Evolutionary conservation across 805 yeast species (phyloP).

Genomic region (Naumovozyma baii): DNA sequence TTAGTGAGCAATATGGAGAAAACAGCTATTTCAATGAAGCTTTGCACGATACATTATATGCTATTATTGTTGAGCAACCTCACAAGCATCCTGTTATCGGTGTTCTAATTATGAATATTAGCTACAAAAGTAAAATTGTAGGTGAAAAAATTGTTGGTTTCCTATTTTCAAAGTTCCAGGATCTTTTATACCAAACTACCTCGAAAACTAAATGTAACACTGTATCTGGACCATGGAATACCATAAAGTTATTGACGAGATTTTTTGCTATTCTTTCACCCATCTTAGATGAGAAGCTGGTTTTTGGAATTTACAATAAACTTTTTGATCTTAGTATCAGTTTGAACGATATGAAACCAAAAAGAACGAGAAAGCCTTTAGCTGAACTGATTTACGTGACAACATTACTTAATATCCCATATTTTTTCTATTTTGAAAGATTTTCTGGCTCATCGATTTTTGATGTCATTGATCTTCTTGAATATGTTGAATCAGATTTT

Average conservation of each 20-base stretch:
- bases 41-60: conserved; percentile 48
- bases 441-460: conserved; percentile 16
- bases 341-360: conserved; percentile 32
- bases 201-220: conserved; percentile 15
- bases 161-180: conserved; percentile 51
- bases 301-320: conserved; percentile 37
- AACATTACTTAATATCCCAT: conserved; percentile 53
- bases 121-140: conserved; percentile 46
- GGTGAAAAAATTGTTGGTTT: conserved; percentile 56
- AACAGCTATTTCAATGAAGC: conserved; percentile 45
- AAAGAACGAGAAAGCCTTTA: conserved; percentile 37
- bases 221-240: conserved; percentile 48
- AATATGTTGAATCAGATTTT: conserved; percentile 29
- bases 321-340: conserved; percentile 44
- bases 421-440: conserved; percentile 36
- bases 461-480: conserved; percentile 34
- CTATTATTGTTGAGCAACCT: conserved; percentile 75
- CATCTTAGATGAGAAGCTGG: conserved; percentile 40
- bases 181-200: conserved; percentile 34
- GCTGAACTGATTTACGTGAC: conserved; percentile 58
- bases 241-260: conserved; percentile 56
- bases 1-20: conserved; percentile 47
- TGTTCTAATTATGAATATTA: conserved; percentile 50
- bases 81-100: conserved; percentile 64
- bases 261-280: conserved; percentile 56